Evolutionary conservation across 192 early-diverging fungal genomes (phyloP).

Genomic region (Mortierella claussenii): DNA sequence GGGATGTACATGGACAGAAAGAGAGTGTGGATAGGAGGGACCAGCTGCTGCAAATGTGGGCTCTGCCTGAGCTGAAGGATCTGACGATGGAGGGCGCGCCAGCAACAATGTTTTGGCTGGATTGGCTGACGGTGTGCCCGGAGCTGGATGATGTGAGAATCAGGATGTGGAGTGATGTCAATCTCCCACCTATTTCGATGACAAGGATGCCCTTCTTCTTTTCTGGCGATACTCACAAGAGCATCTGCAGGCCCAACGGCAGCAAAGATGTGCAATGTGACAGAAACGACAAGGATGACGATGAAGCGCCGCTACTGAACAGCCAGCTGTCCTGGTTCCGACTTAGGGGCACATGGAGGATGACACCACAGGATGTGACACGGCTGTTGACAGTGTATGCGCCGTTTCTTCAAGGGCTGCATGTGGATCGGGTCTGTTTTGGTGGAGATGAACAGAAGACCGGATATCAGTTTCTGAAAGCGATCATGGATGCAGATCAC

Average conservation of each 20-base stretch:
- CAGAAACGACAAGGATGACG: not conserved
- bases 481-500: too few relatives aligned
- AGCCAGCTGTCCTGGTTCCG: not conserved
- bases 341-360: not conserved
- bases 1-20: not conserved
- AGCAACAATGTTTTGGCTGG: constrained; percentile 11
- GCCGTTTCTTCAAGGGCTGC: not conserved
- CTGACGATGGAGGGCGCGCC: constrained; percentile 6
- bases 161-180: too few relatives aligned
- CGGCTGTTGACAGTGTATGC: not conserved
- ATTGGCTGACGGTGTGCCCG: constrained; percentile 13
- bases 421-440: too few relatives aligned
- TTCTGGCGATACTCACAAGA: not conserved
- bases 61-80: constrained; percentile 3
- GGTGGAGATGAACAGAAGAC: too few relatives aligned
- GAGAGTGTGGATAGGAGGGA: not conserved
- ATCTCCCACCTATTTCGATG: too few relatives aligned
- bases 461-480: too few relatives aligned
- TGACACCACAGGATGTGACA: not conserved
- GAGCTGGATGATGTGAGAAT: not conserved
- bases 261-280: not conserved
- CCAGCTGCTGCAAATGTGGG: too few relatives aligned
- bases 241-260: not conserved
- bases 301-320: not conserved
- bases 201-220: not conserved